Percentiles rank a stretch among this genome's conserved stretches.
These are phyloP conservation scores for Aspergillus flavus DNA, from an alignment of 2,329 filamentous ascomycete genomes.

Conservation along the genomic window DNA sequence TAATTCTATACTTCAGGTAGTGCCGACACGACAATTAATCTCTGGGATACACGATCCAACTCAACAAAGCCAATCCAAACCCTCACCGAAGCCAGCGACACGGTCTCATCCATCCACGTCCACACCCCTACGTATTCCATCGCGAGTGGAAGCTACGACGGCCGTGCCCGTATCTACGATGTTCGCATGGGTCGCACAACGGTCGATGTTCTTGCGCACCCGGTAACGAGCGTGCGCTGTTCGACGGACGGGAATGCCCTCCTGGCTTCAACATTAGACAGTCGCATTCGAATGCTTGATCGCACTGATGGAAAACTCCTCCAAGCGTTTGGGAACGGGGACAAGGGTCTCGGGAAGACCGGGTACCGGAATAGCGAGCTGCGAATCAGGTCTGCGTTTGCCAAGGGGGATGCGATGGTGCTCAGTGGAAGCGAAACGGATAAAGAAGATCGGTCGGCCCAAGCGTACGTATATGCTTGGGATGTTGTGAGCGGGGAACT, in stretches of 20 bases:
- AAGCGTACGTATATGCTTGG: constrained; percentile 64
- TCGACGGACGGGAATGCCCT: constrained; percentile 74
- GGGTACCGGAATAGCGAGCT: constrained; percentile 66
- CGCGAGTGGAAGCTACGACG: constrained; percentile 79
- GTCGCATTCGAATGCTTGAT: constrained; percentile 78
- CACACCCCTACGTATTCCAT: constrained; percentile 54
- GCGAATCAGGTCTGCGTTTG: constrained; percentile 75
- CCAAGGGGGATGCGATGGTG: constrained; percentile 74
- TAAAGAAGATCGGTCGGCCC: constrained; percentile 18
- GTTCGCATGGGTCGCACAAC: constrained; percentile 71
- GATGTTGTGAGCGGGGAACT: constrained; percentile 75
- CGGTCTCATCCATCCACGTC: constrained; percentile 43
- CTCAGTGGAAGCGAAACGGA: constrained; percentile 75
- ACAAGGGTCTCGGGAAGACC: constrained; percentile 14
- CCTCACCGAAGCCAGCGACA: constrained; percentile 44
- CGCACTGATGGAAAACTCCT: constrained; percentile 72
- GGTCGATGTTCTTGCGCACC: constrained; percentile 66
- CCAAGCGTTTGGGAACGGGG: constrained; percentile 64
- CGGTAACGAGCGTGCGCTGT: constrained; percentile 74
- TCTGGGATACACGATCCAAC: constrained; percentile 47
- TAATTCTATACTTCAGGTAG: constrained; percentile 36
- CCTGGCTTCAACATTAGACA: constrained; percentile 75
- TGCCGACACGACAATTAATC: constrained; percentile 45
- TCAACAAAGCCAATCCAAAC: constrained; percentile 47
- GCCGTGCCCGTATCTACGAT: constrained; percentile 79